These are phyloP conservation scores for Cryphonectria radicalis DNA, from an alignment of 2,329 filamentous ascomycete species.

Conservation along the genomic window DNA sequence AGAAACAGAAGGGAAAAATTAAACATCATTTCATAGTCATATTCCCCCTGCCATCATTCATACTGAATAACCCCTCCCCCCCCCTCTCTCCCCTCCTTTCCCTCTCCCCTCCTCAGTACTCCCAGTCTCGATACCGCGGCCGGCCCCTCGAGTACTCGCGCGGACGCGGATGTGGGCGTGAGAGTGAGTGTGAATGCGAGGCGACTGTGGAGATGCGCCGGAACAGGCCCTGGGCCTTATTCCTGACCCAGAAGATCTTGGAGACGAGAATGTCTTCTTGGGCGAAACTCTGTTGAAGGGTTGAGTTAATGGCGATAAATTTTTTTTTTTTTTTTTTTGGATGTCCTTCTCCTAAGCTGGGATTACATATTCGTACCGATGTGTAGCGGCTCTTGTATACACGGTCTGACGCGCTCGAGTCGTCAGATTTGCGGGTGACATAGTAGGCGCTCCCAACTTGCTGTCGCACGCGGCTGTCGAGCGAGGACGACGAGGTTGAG, in stretches of 20 bases:
- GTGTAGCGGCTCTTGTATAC: constrained; percentile 27
- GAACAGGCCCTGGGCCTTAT: constrained; percentile 23
- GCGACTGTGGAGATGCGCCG: constrained; percentile 15
- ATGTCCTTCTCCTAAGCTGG: not conserved
- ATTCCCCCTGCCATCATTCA: not conserved
- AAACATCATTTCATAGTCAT: not conserved
- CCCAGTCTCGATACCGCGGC: constrained; percentile 22
- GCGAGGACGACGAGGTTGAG: not conserved
- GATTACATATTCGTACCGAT: constrained; percentile 15
- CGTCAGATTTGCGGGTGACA: constrained; percentile 6
- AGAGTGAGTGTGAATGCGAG: not conserved
- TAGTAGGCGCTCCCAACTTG: constrained; percentile 1
- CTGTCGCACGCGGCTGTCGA: constrained; percentile 4
- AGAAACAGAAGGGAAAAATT: not conserved
- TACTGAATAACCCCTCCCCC: not conserved
- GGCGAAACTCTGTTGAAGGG: constrained; percentile 1
- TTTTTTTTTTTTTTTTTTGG: not conserved
- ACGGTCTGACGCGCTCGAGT: constrained; percentile 16
- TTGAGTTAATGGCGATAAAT: not conserved
- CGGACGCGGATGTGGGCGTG: not conserved
- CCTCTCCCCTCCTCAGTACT: not conserved
- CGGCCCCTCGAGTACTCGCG: constrained; percentile 21
- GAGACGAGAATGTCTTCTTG: constrained; percentile 20
- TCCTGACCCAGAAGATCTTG: constrained; percentile 23
- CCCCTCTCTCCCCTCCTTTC: too few relatives aligned